These are phyloP conservation scores for Penicillium simplicissimum DNA, from an alignment of 495 filamentous ascomycete species.

Conservation along the genomic window DNA sequence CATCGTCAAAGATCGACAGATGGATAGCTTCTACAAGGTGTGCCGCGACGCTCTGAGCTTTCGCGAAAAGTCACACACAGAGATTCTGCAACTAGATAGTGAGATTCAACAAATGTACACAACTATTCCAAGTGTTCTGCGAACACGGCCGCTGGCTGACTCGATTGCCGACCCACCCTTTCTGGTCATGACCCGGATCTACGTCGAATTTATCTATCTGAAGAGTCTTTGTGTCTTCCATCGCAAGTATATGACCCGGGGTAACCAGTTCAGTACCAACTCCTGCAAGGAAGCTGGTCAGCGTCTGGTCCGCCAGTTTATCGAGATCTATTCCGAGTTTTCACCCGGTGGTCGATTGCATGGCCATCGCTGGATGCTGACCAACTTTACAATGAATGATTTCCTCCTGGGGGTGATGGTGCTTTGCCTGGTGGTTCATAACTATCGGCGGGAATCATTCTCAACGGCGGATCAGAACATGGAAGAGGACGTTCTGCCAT, in stretches of 20 bases:
- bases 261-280: background rate
- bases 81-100: background rate
- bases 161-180: constrained; percentile 39
- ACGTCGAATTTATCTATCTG: constrained; percentile 26
- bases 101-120: background rate
- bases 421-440: constrained; percentile 18
- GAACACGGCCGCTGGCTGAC: constrained; percentile 8
- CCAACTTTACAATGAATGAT: constrained; percentile 25
- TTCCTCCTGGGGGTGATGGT: constrained; percentile 23
- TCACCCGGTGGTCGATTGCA: constrained; percentile 20
- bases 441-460: background rate
- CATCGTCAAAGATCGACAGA: constrained; percentile 30
- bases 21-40: constrained; percentile 32
- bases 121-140: background rate
- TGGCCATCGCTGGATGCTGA: constrained; percentile 25
- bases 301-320: background rate
- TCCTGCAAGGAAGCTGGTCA: background rate
- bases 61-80: constrained; percentile 21
- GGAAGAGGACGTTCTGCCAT: background rate
- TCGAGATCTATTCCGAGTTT: background rate
- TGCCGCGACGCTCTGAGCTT: constrained; percentile 30
- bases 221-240: constrained; percentile 43
- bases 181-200: constrained; percentile 34
- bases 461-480: background rate
- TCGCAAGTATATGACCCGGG: constrained; percentile 32